Percentiles rank a stretch among this genome's conserved stretches.
phyloP scores from a whole-genome alignment of 2,329 filamentous ascomycete genomes.

The Alternaria gaisen region DNA sequence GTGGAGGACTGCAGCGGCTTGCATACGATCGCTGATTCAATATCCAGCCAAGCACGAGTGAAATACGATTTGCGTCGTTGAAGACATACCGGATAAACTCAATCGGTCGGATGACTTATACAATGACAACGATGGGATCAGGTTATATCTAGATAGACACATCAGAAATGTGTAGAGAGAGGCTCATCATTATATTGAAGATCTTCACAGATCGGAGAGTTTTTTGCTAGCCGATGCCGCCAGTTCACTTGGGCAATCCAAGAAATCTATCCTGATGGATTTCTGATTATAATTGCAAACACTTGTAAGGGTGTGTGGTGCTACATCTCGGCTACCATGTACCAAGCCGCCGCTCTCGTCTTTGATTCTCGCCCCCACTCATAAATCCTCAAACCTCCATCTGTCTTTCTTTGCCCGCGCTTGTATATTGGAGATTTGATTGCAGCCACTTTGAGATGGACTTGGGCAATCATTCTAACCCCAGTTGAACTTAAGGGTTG shows the following conservation, averaged over 20 bases:
- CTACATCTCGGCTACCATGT: no score
- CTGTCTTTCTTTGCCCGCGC: background rate
- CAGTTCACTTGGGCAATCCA: background rate
- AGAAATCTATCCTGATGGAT: background rate
- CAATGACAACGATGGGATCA: background rate
- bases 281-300: background rate
- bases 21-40: background rate
- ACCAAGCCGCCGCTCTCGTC: background rate
- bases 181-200: background rate
- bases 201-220: background rate
- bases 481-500: background rate
- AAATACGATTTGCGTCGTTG: background rate
- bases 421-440: background rate
- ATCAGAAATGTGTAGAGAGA: background rate
- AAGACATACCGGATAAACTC: background rate
- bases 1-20: background rate
- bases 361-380: background rate
- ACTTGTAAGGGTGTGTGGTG: background rate
- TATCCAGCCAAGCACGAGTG: fast-evolving
- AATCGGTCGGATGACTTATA: background rate
- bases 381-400: background rate
- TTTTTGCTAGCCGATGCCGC: background rate
- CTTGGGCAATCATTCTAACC: background rate
- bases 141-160: background rate
- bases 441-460: background rate